Percentiles rank a stretch among this genome's conserved stretches.
These are phyloP conservation scores for Penicillium griseofulvum DNA, from an alignment of 2,329 filamentous ascomycete species.

Conservation along the genomic window DNA sequence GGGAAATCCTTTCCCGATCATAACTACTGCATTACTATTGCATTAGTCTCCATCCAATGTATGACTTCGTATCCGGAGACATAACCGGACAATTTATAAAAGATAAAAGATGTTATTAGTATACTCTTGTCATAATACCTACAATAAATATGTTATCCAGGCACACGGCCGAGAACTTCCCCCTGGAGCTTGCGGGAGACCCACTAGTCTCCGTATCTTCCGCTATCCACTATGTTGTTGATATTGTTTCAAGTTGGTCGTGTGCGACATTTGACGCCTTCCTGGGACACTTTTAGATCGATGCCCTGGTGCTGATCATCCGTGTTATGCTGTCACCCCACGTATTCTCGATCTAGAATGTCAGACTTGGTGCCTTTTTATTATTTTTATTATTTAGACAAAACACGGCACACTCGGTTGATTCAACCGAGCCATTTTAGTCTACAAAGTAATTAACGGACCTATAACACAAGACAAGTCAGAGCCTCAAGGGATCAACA, in stretches of 20 bases:
- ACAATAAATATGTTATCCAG: background rate
- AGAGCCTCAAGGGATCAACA: background rate
- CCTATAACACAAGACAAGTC: background rate
- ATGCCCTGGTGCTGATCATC: background rate
- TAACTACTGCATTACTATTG: background rate
- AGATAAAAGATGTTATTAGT: no score
- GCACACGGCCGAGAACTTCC: background rate
- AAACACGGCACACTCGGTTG: background rate
- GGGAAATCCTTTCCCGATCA: background rate
- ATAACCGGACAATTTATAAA: background rate
- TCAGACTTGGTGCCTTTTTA: background rate
- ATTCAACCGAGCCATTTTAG: background rate
- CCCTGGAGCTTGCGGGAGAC: background rate
- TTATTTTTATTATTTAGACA: background rate
- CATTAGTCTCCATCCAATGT: background rate
- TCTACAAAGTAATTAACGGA: background rate
- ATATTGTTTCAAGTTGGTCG: background rate
- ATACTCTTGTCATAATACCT: background rate
- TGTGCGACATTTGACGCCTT: background rate
- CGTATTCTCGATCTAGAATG: background rate
- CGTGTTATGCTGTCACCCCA: background rate
- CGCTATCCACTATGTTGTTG: background rate
- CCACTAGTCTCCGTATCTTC: constrained; percentile 1
- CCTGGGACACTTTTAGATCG: background rate
- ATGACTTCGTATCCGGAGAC: background rate